Percentiles rank a stretch among this genome's conserved stretches.
Conservation (phyloP, 2,329 filamentous ascomycete species). For the Zasmidium angulare region DNA sequence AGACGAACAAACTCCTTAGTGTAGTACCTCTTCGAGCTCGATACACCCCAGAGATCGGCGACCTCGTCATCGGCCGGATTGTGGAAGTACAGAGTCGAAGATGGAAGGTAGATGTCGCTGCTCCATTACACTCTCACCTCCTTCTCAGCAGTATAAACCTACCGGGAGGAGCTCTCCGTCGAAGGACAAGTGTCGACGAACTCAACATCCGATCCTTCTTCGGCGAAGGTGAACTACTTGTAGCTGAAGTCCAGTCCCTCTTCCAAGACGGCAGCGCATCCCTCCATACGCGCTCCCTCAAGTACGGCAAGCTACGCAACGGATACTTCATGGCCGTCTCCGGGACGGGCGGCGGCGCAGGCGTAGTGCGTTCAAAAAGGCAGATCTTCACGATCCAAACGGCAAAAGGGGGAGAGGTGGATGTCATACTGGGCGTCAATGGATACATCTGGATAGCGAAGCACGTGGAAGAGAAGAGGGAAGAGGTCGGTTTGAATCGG, state of each 20-base stretch:
- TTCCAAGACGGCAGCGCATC: constrained; percentile 82
- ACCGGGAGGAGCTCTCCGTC: constrained; percentile 86
- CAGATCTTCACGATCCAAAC: constrained; percentile 83
- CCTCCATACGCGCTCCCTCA: constrained; percentile 84
- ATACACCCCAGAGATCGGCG: constrained; percentile 94
- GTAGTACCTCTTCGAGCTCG: constrained; percentile 86
- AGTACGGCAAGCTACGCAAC: constrained; percentile 94
- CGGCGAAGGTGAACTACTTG: constrained; percentile 86
- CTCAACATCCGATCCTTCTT: constrained; percentile 98
- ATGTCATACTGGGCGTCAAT: constrained; percentile 90
- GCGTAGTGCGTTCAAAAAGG: constrained; percentile 77
- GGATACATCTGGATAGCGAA: constrained; percentile 91
- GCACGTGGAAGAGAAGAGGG: constrained; percentile 62
- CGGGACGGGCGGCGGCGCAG: constrained; percentile 73
- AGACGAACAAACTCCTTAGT: constrained; percentile 95
- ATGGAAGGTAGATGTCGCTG: constrained; percentile 94
- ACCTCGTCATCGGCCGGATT: constrained; percentile 90
- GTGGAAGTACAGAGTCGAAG: constrained; percentile 89
- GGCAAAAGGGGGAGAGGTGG: constrained; percentile 64
- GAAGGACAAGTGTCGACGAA: constrained; percentile 92
- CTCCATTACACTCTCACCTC: constrained; percentile 78
- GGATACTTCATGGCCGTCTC: constrained; percentile 82
- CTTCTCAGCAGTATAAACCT: constrained; percentile 90
- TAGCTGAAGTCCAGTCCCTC: constrained; percentile 91
- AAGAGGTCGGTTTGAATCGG: constrained; percentile 69